Evolutionary conservation across 441 rosid genomes (phyloP), one percentile per base, ranked within the genome.

Genomic region (Gossypium armourianum): DNA sequence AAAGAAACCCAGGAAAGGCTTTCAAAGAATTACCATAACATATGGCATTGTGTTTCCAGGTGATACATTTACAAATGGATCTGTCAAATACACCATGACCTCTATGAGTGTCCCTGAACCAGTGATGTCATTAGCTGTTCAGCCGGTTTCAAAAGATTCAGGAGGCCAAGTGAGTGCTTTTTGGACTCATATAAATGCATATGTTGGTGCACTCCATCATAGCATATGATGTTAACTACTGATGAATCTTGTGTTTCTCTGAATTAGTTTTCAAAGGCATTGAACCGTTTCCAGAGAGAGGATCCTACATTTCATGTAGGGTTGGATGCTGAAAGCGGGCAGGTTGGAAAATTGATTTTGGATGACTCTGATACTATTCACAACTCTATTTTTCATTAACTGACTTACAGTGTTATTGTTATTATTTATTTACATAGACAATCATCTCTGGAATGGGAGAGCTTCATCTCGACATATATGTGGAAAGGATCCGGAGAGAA

Each of bases 381-480:
- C 13, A 5, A 28, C 13, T 43, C 10, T 6, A 32, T 57, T 58
- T 55, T 74, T 23, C 52, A 52, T 72, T 56, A 68, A 54, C 47
- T 16, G 56, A 47, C n/a, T 7, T 7, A 32, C 43, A 32, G 43
- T 32, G 43, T 32, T 32, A 9, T 43, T 60, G n/a, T 66, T 56
- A 76, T 65, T 23, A n/a, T 16, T 28, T 81, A 71, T 17, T 72
- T 32, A 59, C 16, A 63, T 81, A 94, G 97, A 95, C 99, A 17
- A 95, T 95, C 74, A 92, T 95, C 71, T 90, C 99, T 77, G 99
- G 99, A 75, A 95, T 95, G 97, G 99, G 99, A 40, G 97, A 94
- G 80, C 83, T 94, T 83, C 99, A 92, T 85, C 79, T 94, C 82
- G 97, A 94, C 75, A 83, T 94, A 36, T 92, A 94, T 73, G 92